A percentile compares a stretch with the other conserved stretches of the same genome.
Conservation (phyloP, 192 early-diverging fungal genomes). For the Ambispora gerdemannii region DNA sequence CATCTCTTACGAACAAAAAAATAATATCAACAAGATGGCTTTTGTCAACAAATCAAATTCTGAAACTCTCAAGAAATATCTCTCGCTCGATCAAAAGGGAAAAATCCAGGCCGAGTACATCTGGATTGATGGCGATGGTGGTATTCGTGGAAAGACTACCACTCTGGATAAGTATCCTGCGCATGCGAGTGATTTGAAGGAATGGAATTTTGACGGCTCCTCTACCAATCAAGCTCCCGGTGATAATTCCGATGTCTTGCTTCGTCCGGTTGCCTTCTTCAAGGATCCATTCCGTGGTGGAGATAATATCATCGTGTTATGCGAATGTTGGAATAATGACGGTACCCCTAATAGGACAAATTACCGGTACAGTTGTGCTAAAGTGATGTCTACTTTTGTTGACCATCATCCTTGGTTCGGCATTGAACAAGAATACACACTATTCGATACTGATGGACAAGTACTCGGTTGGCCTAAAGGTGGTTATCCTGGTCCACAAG, state of each 20-base stretch:
- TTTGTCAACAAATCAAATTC: constrained; percentile 1
- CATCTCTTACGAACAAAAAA: not conserved
- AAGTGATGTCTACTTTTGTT: constrained; percentile 42
- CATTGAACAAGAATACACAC: constrained; percentile 57
- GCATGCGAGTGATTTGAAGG: constrained; percentile 39
- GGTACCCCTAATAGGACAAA: constrained; percentile 56
- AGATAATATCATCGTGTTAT: constrained; percentile 52
- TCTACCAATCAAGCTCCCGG: constrained; percentile 55
- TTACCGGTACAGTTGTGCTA: constrained; percentile 38
- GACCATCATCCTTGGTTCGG: constrained; percentile 52
- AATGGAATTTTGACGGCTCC: constrained; percentile 59
- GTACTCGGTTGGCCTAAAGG: constrained; percentile 56
- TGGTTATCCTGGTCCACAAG: constrained; percentile 55
- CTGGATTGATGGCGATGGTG: constrained; percentile 51
- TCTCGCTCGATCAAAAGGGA: constrained; percentile 48
- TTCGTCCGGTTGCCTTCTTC: constrained; percentile 47
- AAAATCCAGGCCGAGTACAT: constrained; percentile 53
- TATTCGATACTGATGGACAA: constrained; percentile 45
- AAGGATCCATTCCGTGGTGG: constrained; percentile 54
- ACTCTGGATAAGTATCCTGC: constrained; percentile 40
- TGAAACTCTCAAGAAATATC: constrained; percentile 45
- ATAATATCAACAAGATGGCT: not conserved
- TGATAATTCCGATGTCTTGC: constrained; percentile 52
- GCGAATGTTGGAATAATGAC: constrained; percentile 52
- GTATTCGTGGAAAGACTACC: constrained; percentile 48